Conservation (phyloP, 768 basidiomycete genomes). For the Pleurotus ostreatus region DNA sequence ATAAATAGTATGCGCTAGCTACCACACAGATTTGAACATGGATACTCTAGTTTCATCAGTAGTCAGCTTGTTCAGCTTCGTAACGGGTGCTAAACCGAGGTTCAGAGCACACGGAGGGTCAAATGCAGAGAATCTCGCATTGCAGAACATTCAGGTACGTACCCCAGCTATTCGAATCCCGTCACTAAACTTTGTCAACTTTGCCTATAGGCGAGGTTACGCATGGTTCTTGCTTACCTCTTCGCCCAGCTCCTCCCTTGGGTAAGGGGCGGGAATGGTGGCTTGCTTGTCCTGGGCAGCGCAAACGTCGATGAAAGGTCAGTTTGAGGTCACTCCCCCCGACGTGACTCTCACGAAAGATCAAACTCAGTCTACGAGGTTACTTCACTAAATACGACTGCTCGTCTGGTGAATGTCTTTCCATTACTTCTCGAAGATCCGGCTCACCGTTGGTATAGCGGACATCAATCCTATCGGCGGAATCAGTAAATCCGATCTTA, state of each 20-base stretch:
- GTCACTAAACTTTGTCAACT: background rate
- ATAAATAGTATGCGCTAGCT: slow-evolving; percentile 40
- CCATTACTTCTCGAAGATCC: background rate
- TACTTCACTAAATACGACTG: slow-evolving; percentile 99
- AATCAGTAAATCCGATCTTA: slow-evolving; percentile 96
- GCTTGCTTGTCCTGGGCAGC: slow-evolving; percentile 91
- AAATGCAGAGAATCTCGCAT: slow-evolving; percentile 85
- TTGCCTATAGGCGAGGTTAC: slow-evolving; percentile 64
- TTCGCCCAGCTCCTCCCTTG: slow-evolving; percentile 95
- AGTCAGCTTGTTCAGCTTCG: slow-evolving; percentile 74
- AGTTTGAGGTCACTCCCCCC: slow-evolving; percentile 6
- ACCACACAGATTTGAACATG: slow-evolving; percentile 96
- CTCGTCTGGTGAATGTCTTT: slow-evolving; percentile 59
- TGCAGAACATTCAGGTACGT: slow-evolving; percentile 92
- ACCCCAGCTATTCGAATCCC: background rate
- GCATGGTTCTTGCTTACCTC: slow-evolving; percentile 94
- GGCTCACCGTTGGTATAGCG: slow-evolving; percentile 39
- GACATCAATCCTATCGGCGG: slow-evolving; percentile 98
- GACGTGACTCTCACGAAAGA: background rate
- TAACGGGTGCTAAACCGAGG: slow-evolving; percentile 58
- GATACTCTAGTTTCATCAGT: slow-evolving; percentile 85
- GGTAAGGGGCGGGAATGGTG: slow-evolving; percentile 80
- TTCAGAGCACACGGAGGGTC: slow-evolving; percentile 89
- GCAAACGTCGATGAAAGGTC: slow-evolving; percentile 98
- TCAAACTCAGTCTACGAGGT: slow-evolving; percentile 71